Percentiles rank a stretch among this genome's conserved stretches.
Conservation (phyloP, 2,329 filamentous ascomycete species). For the Curvularia verruculosa region DNA sequence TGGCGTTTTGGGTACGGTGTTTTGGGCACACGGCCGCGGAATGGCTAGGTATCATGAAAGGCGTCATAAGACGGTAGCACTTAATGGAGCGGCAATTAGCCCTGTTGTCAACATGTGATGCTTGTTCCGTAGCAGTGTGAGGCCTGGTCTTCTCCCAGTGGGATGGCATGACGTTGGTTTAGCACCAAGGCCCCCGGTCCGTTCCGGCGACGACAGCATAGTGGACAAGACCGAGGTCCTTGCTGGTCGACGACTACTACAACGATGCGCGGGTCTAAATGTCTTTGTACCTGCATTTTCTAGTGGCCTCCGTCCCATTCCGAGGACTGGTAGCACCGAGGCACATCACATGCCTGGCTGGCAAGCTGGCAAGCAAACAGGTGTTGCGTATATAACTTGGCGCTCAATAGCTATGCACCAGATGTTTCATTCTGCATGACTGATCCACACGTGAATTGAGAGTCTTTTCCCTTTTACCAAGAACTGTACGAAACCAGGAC, state of each 20-base stretch:
- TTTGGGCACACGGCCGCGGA: constrained; percentile 45
- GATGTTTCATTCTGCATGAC: background rate
- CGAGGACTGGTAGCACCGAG: constrained; percentile 11
- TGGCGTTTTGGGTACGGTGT: constrained; percentile 34
- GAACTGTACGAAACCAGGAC: constrained; percentile 7
- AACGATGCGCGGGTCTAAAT: constrained; percentile 4
- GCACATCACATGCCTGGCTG: background rate
- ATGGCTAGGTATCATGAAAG: constrained; percentile 24
- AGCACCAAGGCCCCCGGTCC: constrained; percentile 7
- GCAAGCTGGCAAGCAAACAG: background rate
- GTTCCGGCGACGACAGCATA: constrained; percentile 8
- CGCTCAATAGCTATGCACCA: background rate
- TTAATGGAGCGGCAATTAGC: constrained; percentile 12
- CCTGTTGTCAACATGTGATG: constrained; percentile 5
- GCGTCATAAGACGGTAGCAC: constrained; percentile 35
- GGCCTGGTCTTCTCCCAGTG: background rate
- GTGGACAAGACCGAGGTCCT: constrained; percentile 7
- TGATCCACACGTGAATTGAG: background rate
- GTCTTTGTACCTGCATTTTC: constrained; percentile 16
- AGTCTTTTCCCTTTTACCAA: background rate
- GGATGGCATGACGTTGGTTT: background rate
- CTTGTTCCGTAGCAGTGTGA: background rate
- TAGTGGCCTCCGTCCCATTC: constrained; percentile 8
- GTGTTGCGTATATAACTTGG: background rate
- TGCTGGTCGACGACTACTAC: constrained; percentile 1